Evolutionary conservation across 352 stramenopile species (phyloP), one percentile per base, ranked within the genome.

Genomic region (Phytophthora tentaculata): DNA sequence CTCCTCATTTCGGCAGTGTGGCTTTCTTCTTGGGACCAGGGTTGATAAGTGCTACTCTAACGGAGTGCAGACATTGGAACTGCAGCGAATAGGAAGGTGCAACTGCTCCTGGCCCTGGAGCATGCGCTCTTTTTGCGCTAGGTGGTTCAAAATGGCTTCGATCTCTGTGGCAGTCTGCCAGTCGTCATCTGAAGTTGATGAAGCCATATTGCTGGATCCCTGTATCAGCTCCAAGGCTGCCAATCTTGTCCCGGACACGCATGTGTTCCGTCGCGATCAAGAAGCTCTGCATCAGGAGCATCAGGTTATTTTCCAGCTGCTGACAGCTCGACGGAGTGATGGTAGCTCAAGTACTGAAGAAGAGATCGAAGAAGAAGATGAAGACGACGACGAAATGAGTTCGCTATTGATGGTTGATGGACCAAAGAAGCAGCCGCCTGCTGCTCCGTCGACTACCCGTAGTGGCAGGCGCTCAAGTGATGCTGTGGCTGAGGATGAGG

Each of bases 181-280:
- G n/a, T n/a, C n/a, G n/a, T 44, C 67, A 19, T 50, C 51, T 6
- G 56, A 37, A 23, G 22, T 55, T 29, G 53, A 68, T 23, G 39
- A 81, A 58, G 70, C 74, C 12, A 81, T 81, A 70, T 53, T 81
- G 23, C 49, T 81, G 55, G 74, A 81, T 43, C 70, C 74, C 32
- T 70, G 74, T 23, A 79, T 81, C 24, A 81, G 69, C 26, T 71
- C 62, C 12, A 81, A 81, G 54, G 70, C 50, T 37, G 60, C 20
- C 2, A 65, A 64, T 51, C 58, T 81, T 7, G 70, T 81, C 26
- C 66, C 57, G 2, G 65, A 78, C 17, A 24, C 49, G 14, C 51
- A 43, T 14, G 70, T 65, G 2, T 68, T 79, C 14, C 59, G 47
- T 17, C 61, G 53, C 6, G 69, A 62, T 49, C 50, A 76, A 23